Base-by-base conservation (phyloP, 163 green algal genomes). In the Prototheca wickerhamii region DNA sequence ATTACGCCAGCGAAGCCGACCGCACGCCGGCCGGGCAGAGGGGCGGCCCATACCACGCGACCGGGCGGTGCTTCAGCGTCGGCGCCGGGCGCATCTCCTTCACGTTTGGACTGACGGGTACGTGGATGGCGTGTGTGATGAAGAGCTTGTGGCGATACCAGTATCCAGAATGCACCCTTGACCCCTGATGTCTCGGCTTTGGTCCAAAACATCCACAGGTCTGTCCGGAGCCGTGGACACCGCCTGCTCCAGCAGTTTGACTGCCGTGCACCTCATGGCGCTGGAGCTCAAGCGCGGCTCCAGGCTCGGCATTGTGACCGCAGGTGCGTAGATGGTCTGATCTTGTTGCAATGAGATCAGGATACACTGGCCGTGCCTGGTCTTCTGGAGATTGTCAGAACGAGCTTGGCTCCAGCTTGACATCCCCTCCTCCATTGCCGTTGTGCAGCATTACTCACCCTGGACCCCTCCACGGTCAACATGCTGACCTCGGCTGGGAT, bases 221-320 rank as follows among this genome's bases (percentile, higher is more conserved):
- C 77, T 83, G 17, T 83, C 81, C 35, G 55, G 91, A 15, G 76
- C 70, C 12, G 82, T 92, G 25, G 90, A 96, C 76, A 96, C 89
- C 0, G 89, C 88, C 10, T 95, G 88, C 69, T 88, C 74, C 17
- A 84, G 70, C 4, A 86, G 78, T 1, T 62, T 96, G 32, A 80
- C 92, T 37, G 86, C 84, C 1, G 32, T 64, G 44, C 77, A 92
- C 54, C 52, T 87, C 29, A 76, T 76, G 5, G 32, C 78, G 49
- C 15, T 30, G 0, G 74, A 61, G 7, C 57, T 88, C 49, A 18
- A 42, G 25, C 6, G 15, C 4, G 34, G 65, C 0, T 55, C 49
- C 30, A 50, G 25, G 15, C 28, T 26, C 3, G 62, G 31, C 4
- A 4, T 80, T 25, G 60, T 60, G 1, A 61, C 56, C 8, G 67